Percentiles rank a stretch among this genome's conserved stretches.
Evolutionary conservation across 2,329 filamentous ascomycete species (phyloP).

Genomic region (Exophiala alcalophila): DNA sequence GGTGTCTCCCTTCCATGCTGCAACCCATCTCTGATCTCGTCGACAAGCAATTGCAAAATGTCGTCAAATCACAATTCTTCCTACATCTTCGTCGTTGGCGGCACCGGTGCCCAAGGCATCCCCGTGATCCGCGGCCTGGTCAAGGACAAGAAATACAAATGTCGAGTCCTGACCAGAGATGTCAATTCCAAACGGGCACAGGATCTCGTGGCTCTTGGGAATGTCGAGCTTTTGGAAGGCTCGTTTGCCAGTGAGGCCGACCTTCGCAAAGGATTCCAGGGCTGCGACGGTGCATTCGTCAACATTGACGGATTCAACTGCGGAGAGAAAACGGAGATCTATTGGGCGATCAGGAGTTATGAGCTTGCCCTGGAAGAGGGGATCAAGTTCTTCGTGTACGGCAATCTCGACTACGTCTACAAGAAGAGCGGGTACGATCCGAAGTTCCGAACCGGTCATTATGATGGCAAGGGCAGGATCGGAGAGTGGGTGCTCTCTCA

Average conservation of each 20-base stretch:
- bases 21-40: too few relatives aligned
- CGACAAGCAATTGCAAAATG: constrained; percentile 13
- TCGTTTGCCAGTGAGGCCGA: constrained; percentile 47
- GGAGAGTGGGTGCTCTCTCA: constrained; percentile 48
- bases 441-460: constrained; percentile 49
- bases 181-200: constrained; percentile 42
- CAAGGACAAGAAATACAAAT: constrained; percentile 39
- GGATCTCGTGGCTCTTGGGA: constrained; percentile 43
- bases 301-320: constrained; percentile 56
- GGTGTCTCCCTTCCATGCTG: too few relatives aligned
- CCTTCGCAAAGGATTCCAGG: constrained; percentile 46
- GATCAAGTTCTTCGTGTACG: constrained; percentile 47
- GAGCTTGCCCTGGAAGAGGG: constrained; percentile 38
- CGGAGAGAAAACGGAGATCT: constrained; percentile 53
- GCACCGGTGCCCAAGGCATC: constrained; percentile 53
- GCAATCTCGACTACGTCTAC: constrained; percentile 50
- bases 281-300: constrained; percentile 51
- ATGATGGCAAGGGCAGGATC: constrained; percentile 48
- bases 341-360: constrained; percentile 41
- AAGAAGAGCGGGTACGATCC: constrained; percentile 50
- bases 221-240: constrained; percentile 50
- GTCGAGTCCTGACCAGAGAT: constrained; percentile 51
- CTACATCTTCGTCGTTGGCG: constrained; percentile 44
- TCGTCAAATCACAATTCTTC: constrained; percentile 20
- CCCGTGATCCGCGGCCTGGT: constrained; percentile 46